Base-by-base conservation (phyloP, 257 asterid genomes). In the Mentha longifolia region DNA sequence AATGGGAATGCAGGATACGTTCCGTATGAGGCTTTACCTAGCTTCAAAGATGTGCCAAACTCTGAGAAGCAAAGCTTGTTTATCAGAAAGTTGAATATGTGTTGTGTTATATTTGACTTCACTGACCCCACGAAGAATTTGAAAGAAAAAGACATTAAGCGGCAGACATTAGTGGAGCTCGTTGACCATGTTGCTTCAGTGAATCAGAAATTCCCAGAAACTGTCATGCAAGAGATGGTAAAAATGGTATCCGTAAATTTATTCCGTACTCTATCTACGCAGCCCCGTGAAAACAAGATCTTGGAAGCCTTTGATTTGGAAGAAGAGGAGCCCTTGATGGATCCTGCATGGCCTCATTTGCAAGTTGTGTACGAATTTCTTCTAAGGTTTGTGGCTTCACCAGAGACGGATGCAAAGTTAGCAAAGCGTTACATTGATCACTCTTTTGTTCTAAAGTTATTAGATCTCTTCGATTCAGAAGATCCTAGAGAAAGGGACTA, bases 401-500 rank as follows among this genome's bases (percentile, higher is more conserved):
- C 93, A 6, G 90, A 87, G 62, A 87, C 90, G 0, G 93, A 87
- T 70, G 93, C 93, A 43, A 87, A 87, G 82, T 68, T 87, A 61
- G 90, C 90, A 1, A 87, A 87, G 65, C 84, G 93, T n/a, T 87
- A 74, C 35, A 69, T 87, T 49, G 90, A 87, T 78, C 93, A 87
- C 75, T 81, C 90, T 3, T 87, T 87, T 73, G 87, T 87, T 45
- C 37, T 87, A 33, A 79, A 61, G 75, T 71, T 87, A 46, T 68
- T 87, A 60, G 93, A 87, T 78, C 89, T 87, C 41, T 87, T 84
- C 15, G 92, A 87, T 64, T 87, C 92, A 1, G 92, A 87, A 78
- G 92, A 87, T 76, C 92, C 92, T 31, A 78, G 92, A 77, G 92
- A 86, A 70, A 80, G 92, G 74, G 92, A 86, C 76, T 86, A 84